Conservation (phyloP, 2,329 filamentous ascomycete species). For the Ophiocordyceps sinensis region DNA sequence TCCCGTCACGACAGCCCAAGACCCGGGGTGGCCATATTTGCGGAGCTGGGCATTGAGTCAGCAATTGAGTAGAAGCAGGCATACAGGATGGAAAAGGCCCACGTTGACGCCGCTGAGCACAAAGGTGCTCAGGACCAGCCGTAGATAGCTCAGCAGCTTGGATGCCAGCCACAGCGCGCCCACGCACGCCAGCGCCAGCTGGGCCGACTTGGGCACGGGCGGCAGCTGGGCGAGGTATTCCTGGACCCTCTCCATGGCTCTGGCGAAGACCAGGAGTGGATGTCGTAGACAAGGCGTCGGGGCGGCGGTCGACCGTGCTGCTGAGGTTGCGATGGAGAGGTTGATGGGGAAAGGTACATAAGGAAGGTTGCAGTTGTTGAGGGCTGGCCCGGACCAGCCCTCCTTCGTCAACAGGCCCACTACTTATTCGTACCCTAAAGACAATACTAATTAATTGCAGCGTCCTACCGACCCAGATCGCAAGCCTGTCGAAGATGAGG, state of each 20-base stretch:
- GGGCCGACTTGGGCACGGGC: constrained; percentile 27
- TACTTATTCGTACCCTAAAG: no score
- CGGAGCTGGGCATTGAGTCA: constrained; percentile 46
- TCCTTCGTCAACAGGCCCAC: no score
- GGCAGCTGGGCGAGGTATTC: constrained; percentile 11
- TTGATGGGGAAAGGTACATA: no score
- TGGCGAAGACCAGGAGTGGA: no score
- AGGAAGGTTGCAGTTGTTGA: no score
- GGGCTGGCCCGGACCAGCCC: no score
- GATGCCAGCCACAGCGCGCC: constrained; percentile 45
- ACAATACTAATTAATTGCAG: no score
- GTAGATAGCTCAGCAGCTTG: constrained; percentile 43
- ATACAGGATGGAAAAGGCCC: constrained; percentile 11
- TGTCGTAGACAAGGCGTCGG: no score
- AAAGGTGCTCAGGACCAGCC: constrained; percentile 53
- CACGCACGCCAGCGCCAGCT: constrained; percentile 33
- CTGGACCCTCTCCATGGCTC: constrained; percentile 14
- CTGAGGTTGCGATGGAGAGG: no score
- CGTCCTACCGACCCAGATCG: no score
- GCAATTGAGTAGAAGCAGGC: neutral
- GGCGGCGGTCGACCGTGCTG: no score
- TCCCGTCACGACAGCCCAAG: constrained; percentile 88
- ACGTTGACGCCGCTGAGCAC: constrained; percentile 50
- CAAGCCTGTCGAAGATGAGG: no score
- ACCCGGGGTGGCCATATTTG: constrained; percentile 80